These are phyloP conservation scores for Glutinoglossum americanum DNA, from an alignment of 495 filamentous ascomycete species.

Conservation along the genomic window DNA sequence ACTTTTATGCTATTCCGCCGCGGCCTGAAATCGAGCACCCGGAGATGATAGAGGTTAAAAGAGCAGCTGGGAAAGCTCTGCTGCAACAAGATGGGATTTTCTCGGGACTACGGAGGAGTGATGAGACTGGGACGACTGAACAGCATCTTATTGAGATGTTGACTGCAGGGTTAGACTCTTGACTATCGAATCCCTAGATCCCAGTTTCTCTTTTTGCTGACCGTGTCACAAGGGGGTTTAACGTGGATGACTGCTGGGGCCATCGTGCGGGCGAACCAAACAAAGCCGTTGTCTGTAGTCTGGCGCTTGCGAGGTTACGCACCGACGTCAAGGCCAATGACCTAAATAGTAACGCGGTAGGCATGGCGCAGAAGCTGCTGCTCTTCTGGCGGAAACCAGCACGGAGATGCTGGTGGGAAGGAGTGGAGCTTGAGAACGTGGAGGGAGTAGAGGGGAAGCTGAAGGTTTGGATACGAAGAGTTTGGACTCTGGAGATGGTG, in stretches of 20 bases:
- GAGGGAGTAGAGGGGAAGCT: constrained; percentile 81
- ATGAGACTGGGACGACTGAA: constrained; percentile 89
- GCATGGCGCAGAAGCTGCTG: constrained; percentile 96
- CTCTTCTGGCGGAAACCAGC: constrained; percentile 98
- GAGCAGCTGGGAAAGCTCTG: constrained; percentile 69
- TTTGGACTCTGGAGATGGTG: constrained; percentile 95
- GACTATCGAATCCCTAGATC: constrained; percentile 1
- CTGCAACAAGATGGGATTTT: constrained; percentile 91
- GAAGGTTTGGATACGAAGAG: constrained; percentile 93
- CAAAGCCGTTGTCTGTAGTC: constrained; percentile 93
- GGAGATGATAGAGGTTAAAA: constrained; percentile 94
- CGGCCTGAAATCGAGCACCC: constrained; percentile 57
- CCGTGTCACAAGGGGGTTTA: constrained; percentile 54
- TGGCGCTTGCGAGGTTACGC: constrained; percentile 77
- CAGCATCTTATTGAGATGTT: constrained; percentile 99
- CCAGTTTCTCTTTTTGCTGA: constrained; percentile 4
- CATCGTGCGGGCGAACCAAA: constrained; percentile 90
- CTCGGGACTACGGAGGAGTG: constrained; percentile 78
- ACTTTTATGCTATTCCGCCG: constrained; percentile 96
- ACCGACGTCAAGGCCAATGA: constrained; percentile 69
- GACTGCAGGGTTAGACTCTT: constrained; percentile 63
- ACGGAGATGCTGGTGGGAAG: constrained; percentile 96
- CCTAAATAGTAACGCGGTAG: constrained; percentile 37
- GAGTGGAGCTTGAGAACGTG: constrained; percentile 74
- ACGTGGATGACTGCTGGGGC: constrained; percentile 85